phyloP scores from a whole-genome alignment of 345 rosid genomes.

The Schrenkiella parvula region DNA sequence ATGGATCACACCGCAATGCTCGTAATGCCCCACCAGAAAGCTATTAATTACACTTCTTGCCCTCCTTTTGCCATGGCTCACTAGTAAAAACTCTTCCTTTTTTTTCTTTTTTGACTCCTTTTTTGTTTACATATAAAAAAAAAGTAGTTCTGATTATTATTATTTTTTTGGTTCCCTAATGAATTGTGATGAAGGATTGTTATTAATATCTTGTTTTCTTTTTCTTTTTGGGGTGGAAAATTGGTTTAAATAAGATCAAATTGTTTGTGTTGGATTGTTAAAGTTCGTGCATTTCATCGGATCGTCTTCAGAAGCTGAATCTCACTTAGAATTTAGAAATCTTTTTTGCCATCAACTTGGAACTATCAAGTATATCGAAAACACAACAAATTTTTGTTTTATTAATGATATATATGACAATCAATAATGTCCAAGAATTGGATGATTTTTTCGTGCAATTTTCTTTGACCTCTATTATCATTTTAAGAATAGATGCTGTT shows the following conservation, averaged over 20 bases:
- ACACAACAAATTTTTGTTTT: background rate
- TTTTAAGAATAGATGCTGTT: background rate
- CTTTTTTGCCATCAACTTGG: background rate
- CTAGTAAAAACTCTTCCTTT: conserved; percentile 12
- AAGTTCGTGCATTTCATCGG: background rate
- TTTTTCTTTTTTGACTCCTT: background rate
- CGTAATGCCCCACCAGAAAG: conserved; percentile 86
- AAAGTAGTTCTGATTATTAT: background rate
- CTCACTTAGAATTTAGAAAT: background rate
- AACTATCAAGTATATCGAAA: background rate
- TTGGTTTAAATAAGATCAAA: conserved; percentile 12
- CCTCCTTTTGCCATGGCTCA: conserved; percentile 73
- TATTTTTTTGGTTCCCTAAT: conserved; percentile 11
- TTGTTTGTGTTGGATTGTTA: background rate
- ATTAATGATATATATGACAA: background rate
- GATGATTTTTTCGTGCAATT: background rate
- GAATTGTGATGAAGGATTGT: background rate
- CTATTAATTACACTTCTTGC: conserved; percentile 48
- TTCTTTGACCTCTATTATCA: background rate
- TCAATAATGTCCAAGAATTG: background rate
- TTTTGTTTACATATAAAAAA: background rate
- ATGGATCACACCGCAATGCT: conserved; percentile 97
- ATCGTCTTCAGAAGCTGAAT: background rate
- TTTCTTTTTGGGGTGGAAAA: background rate
- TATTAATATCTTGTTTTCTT: background rate